Base-by-base conservation (phyloP, 75 land plant genomes). In the Selaginella tamariscina region DNA sequence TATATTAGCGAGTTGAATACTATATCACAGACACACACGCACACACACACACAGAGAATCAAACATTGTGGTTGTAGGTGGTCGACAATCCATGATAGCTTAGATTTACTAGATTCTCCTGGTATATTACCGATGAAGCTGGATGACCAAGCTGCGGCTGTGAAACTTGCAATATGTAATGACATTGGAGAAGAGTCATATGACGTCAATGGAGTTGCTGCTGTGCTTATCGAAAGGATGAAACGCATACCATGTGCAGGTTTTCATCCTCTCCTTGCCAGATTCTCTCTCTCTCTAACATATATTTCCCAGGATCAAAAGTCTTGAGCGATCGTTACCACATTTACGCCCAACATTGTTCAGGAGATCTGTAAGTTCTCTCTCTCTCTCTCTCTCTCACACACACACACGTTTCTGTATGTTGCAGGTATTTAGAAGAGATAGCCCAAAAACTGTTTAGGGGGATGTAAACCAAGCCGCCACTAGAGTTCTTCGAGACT, bases 111-210 rank as follows among this genome's bases (percentile, higher is more conserved):
- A 23, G 98, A 93, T 63, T 85, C 98, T 28, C 98, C 98, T 75
- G 98, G 98, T 0, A 83, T 93, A 30, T 55, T 93, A 18, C 98
- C 98, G 18, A 93, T 93, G 98, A 32, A 83, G 68, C 81, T 93
- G 49, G 79, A 75, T 65, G 98, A 93, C 68, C 98, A 93, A 59
- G 69, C 79, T 24, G 96, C 91, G 24, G 96, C 98, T 31, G 82
- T 82, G 32, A 83, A 88, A 70, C 79, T 93, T 55, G 98, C 98
- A 32, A 93, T 93, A 27, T 93, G 96, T 72, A 87, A 93, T 77
- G 98, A 93, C 74, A 89, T 89, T 72, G 98, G 98, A 32, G 98
- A 89, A 72, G 75, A 84, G 70, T 86, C 98, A 24, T 93, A 93
- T 77, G 85, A 84, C 59, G 82, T 79, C 29, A 56, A 80, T 57